Base-by-base conservation (phyloP, 2,329 filamentous ascomycete species). In the Cladophialophora chaetospira region DNA sequence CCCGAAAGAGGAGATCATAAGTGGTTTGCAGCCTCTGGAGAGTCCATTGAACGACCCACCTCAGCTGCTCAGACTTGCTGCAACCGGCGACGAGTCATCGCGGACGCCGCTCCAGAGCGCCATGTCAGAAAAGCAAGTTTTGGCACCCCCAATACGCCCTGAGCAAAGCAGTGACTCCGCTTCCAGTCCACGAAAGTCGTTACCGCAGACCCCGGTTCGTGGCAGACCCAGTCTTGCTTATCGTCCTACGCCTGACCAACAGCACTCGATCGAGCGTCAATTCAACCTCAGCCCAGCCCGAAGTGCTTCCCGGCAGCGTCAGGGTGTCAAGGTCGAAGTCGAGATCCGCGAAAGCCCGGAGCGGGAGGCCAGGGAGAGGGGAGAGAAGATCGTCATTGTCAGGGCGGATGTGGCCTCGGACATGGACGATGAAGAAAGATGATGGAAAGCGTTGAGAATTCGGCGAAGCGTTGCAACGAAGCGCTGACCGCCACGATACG, bases 291-390 rank as follows among this genome's bases (percentile, higher is more conserved):
- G 58, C 44, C 57, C 53, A 15, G 61, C 56, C 52, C 62, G 63
- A 13, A 63, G 61, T 43, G 53, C 36, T 6, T 65, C 64, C 9
- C 57, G 50, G 35, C 60, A 53, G 10, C 57, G 61, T 23, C 48
- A 51, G 26, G 55, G 58, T 21, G 40, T 66, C 43, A 61, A 57
- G n/a, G 55, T 66, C 19, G 58, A 64, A 43, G 60, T 66, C 15
- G 57, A 64, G 51, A 56, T 64, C 21, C 58, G 64, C 15, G 57
- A 60, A 33, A 63, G 62, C 49, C 63, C 63, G 17, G 63, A 58
- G 29, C 55, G 61, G 23, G 61, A 60, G 46, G 58, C 56, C 6
- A 51, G 58, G 31, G 54, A 62, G 4, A 54, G 54, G 36, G 58
- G 62, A 13, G 55, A 61, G n/a, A 62, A 57, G 51, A 59, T 63